A percentile compares a stretch with the other conserved stretches of the same genome.
These are phyloP conservation scores for Aspergillus taichungensis DNA, from an alignment of 495 filamentous ascomycete species.

Conservation along the genomic window DNA sequence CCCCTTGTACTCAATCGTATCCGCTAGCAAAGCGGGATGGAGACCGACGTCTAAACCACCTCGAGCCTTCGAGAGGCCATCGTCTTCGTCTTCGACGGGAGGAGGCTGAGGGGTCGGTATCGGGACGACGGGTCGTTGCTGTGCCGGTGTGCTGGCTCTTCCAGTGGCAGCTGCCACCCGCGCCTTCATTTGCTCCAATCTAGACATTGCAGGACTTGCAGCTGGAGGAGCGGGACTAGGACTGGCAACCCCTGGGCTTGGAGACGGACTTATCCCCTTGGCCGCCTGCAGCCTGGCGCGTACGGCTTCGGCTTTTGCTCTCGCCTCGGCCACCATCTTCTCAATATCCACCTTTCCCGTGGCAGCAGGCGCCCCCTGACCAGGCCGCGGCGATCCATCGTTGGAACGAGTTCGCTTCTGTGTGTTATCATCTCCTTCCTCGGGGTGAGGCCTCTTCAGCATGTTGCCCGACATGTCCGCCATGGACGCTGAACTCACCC, in stretches of 20 bases:
- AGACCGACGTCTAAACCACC: slow-evolving; percentile 85
- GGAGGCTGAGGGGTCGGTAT: slow-evolving; percentile 27
- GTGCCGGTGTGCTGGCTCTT: slow-evolving; percentile 40
- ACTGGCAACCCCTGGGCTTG: slow-evolving; percentile 22
- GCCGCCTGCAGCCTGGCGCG: slow-evolving; percentile 45
- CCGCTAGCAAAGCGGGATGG: slow-evolving; percentile 76
- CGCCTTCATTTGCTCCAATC: slow-evolving; percentile 64
- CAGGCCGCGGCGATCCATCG: slow-evolving; percentile 47
- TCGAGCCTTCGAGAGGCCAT: slow-evolving; percentile 41
- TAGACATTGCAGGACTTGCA: slow-evolving; percentile 41
- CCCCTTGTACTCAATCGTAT: slow-evolving; percentile 55
- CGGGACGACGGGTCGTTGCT: slow-evolving; percentile 28
- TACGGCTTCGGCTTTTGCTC: slow-evolving; percentile 50
- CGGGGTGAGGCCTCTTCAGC: slow-evolving; percentile 52
- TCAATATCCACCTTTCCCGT: slow-evolving; percentile 46
- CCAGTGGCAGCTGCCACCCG: slow-evolving; percentile 69
- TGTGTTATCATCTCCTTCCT: slow-evolving; percentile 41
- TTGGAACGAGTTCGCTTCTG: slow-evolving; percentile 53
- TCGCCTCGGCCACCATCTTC: slow-evolving; percentile 55
- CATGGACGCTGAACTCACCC: slow-evolving; percentile 31
- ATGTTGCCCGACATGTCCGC: slow-evolving; percentile 41
- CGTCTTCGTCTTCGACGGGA: slow-evolving; percentile 33
- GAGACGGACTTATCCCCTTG: slow-evolving; percentile 26
- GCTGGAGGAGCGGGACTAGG: slow-evolving; percentile 36
- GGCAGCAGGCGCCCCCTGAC: slow-evolving; percentile 20